Conservation (phyloP, 2,329 filamentous ascomycete genomes). For the Albophoma yamanashiensis region DNA sequence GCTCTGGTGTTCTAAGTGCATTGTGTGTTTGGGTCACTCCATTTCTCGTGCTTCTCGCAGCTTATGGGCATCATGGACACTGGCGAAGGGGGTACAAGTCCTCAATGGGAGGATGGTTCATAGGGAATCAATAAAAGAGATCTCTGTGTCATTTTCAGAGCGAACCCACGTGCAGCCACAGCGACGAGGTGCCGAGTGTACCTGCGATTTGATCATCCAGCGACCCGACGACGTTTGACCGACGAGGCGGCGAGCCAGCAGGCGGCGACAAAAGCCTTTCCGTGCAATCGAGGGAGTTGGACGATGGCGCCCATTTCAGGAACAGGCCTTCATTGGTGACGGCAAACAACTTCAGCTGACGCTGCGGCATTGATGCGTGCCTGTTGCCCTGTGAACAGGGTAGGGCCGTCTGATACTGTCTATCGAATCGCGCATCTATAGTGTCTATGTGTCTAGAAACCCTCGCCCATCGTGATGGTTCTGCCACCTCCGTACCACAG, state of each 20-base stretch:
- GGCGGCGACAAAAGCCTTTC: neutral
- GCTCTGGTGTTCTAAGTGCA: conserved; percentile 94
- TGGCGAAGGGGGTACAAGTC: conserved; percentile 35
- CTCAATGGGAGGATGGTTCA: conserved; percentile 31
- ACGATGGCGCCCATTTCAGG: neutral
- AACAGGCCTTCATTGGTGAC: neutral
- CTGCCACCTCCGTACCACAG: conserved; percentile 85
- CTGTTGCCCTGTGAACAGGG: neutral
- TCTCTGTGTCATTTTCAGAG: conserved; percentile 6
- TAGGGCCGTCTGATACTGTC: neutral
- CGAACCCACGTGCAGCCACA: neutral
- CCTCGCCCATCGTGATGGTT: conserved; percentile 52
- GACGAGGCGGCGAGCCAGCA: neutral
- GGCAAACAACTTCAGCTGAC: neutral
- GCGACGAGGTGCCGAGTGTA: neutral
- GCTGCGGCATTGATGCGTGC: neutral
- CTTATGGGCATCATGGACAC: conserved; percentile 36
- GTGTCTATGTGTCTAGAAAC: conserved; percentile 31
- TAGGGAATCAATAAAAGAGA: conserved; percentile 32
- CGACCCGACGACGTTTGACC: neutral
- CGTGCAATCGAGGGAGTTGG: neutral
- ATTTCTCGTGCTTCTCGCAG: conserved; percentile 31
- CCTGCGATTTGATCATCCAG: neutral
- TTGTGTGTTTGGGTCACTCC: conserved; percentile 34
- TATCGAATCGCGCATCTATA: neutral